phyloP scores from a whole-genome alignment of 352 stramenopile species.

The Phytophthora litchii region DNA sequence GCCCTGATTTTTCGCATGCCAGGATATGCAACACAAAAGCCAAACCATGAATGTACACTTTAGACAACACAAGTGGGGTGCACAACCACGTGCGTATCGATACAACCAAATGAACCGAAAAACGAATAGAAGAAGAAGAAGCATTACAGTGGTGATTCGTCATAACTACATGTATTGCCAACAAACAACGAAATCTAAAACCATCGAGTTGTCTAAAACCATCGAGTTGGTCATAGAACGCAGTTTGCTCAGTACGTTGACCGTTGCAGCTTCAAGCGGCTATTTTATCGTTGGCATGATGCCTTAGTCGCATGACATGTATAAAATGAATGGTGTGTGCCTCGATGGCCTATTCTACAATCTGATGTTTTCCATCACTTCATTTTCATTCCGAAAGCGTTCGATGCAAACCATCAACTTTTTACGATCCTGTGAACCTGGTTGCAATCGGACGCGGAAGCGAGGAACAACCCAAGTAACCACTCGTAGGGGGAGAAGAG shows the following conservation, averaged over 20 bases:
- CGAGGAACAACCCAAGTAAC: constrained; percentile 33
- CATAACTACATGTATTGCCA: neutral
- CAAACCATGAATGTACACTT: no score
- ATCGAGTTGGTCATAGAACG: neutral
- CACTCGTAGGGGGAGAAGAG: constrained; percentile 33
- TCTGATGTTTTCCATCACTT: constrained; percentile 12
- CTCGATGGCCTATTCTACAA: neutral
- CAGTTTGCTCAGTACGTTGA: neutral
- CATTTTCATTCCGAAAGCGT: constrained; percentile 5
- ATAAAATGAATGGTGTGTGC: neutral
- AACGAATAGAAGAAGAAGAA: neutral
- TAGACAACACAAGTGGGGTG: no score
- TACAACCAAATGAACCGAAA: neutral
- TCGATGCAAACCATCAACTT: constrained; percentile 9
- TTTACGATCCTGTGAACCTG: constrained; percentile 22
- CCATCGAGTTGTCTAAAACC: neutral
- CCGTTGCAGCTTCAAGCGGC: constrained; percentile 1
- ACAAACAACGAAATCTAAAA: neutral
- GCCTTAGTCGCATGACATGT: neutral
- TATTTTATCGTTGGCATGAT: constrained; percentile 1
- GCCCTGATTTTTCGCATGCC: no score
- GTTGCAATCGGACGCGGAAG: constrained; percentile 20
- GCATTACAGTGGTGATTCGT: neutral
- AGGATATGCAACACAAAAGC: no score
- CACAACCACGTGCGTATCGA: neutral